Percentiles rank a stretch among this genome's conserved stretches.
phyloP scores from a whole-genome alignment of 108 stramenopile genomes.

The Fistulifera solaris region DNA sequence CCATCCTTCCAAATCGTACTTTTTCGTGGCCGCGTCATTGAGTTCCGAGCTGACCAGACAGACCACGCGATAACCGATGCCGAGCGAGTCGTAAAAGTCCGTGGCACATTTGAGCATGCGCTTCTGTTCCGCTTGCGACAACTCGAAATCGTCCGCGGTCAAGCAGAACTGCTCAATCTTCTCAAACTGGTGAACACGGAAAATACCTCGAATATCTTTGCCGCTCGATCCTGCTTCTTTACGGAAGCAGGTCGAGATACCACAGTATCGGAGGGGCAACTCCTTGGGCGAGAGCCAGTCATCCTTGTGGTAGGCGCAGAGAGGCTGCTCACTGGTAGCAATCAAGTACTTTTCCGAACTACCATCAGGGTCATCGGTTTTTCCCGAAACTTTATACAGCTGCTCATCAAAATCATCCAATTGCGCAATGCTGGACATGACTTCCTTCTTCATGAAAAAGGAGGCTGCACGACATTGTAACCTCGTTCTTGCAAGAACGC shows the following conservation, averaged over 20 bases:
- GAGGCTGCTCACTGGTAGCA: constrained; percentile 99
- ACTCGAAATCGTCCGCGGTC: constrained; percentile 89
- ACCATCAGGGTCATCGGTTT: constrained; percentile 86
- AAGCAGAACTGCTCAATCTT: constrained; percentile 99
- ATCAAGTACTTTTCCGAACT: constrained; percentile 95
- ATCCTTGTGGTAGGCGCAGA: constrained; percentile 97
- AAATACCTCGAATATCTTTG: constrained; percentile 98
- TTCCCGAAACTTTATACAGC: constrained; percentile 95
- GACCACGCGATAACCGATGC: constrained; percentile 94
- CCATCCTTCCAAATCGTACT: constrained; percentile 98
- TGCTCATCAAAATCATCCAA: constrained; percentile 99
- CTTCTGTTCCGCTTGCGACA: constrained; percentile 83
- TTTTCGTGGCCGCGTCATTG: constrained; percentile 98
- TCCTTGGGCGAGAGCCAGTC: constrained; percentile 87
- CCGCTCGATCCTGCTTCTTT: constrained; percentile 99
- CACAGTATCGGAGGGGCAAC: constrained; percentile 87
- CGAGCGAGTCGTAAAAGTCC: constrained; percentile 94
- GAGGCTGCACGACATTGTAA: constrained; percentile 96
- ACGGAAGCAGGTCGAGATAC: constrained; percentile 98
- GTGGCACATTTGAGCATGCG: constrained; percentile 85
- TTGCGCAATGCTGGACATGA: constrained; percentile 99
- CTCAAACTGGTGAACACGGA: constrained; percentile 99
- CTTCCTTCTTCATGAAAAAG: constrained; percentile 99
- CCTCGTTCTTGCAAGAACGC: constrained; percentile 84
- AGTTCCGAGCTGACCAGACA: constrained; percentile 94